Evolutionary conservation across 495 filamentous ascomycete genomes (phyloP).

Genomic region (Aspergillus homomorphus): DNA sequence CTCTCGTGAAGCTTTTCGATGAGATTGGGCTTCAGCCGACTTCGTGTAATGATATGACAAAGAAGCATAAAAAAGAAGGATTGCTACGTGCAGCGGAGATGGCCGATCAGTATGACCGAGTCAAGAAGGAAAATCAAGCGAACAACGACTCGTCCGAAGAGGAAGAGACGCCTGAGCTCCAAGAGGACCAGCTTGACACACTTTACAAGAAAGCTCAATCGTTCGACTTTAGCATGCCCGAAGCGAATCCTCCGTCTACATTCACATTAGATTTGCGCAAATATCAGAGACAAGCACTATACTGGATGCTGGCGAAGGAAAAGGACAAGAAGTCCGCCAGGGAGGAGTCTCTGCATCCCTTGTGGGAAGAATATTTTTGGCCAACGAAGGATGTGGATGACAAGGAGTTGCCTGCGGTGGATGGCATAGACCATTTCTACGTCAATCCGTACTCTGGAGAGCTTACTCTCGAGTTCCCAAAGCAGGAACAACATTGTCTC

Average conservation of each 20-base stretch:
- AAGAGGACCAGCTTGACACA: conserved; percentile 91
- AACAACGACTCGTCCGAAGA: conserved; percentile 56
- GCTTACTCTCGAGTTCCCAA: conserved; percentile 85
- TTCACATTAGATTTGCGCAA: conserved; percentile 83
- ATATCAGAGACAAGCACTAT: conserved; percentile 90
- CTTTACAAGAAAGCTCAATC: conserved; percentile 96
- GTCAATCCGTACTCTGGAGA: conserved; percentile 97
- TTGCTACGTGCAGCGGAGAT: conserved; percentile 83
- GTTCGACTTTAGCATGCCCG: conserved; percentile 90
- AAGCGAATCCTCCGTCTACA: conserved; percentile 72
- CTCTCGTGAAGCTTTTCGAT: conserved; percentile 81
- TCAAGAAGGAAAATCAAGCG: conserved; percentile 53
- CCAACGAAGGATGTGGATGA: conserved; percentile 85
- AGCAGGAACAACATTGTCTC: conserved; percentile 90
- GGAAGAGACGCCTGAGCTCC: conserved; percentile 85
- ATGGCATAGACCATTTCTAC: conserved; percentile 72
- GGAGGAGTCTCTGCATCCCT: conserved; percentile 85
- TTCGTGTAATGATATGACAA: conserved; percentile 67
- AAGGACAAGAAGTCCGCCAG: conserved; percentile 64
- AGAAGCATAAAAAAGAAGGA: conserved; percentile 74
- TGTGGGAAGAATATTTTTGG: conserved; percentile 96
- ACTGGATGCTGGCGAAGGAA: conserved; percentile 96
- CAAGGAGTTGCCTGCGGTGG: conserved; percentile 61
- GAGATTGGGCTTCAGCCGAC: conserved; percentile 81
- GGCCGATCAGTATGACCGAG: conserved; percentile 72